These are phyloP conservation scores for Arabis hirsuta DNA, from an alignment of 345 rosid species.

Conservation along the genomic window DNA sequence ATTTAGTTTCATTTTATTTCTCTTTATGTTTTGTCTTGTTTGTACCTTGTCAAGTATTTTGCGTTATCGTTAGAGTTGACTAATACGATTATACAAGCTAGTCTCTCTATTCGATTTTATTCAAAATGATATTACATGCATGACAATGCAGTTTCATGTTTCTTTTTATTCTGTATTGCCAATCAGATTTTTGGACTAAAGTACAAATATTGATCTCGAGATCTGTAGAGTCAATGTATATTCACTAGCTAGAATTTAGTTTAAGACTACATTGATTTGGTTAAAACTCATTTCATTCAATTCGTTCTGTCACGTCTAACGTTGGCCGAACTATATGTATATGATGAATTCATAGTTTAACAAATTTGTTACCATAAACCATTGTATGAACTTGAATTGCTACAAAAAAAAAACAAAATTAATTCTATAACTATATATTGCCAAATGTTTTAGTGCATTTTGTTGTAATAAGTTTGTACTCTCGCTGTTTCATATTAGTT, in stretches of 20 bases:
- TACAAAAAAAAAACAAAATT: too few relatives aligned
- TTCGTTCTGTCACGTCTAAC: not conserved
- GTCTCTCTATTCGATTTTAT: not conserved
- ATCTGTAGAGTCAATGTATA: not conserved
- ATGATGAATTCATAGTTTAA: too few relatives aligned
- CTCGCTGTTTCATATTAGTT: too few relatives aligned
- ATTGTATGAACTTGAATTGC: too few relatives aligned
- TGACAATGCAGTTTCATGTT: not conserved
- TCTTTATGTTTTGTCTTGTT: not conserved
- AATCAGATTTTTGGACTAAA: not conserved
- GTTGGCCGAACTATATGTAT: not conserved
- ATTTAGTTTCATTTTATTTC: not conserved
- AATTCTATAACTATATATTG: too few relatives aligned
- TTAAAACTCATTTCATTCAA: not conserved
- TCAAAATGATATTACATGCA: constrained; percentile 9
- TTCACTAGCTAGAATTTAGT: not conserved
- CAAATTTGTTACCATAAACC: too few relatives aligned
- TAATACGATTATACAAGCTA: not conserved
- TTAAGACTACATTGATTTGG: not conserved
- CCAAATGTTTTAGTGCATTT: too few relatives aligned
- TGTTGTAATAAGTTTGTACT: too few relatives aligned
- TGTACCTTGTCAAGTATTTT: not conserved
- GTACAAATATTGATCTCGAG: not conserved
- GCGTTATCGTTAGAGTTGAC: not conserved
- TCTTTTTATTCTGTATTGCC: constrained; percentile 14